A percentile compares a stretch with the other conserved stretches of the same genome.
phyloP scores from a whole-genome alignment of 495 filamentous ascomycete genomes.

The Apiosordaria backusii region DNA sequence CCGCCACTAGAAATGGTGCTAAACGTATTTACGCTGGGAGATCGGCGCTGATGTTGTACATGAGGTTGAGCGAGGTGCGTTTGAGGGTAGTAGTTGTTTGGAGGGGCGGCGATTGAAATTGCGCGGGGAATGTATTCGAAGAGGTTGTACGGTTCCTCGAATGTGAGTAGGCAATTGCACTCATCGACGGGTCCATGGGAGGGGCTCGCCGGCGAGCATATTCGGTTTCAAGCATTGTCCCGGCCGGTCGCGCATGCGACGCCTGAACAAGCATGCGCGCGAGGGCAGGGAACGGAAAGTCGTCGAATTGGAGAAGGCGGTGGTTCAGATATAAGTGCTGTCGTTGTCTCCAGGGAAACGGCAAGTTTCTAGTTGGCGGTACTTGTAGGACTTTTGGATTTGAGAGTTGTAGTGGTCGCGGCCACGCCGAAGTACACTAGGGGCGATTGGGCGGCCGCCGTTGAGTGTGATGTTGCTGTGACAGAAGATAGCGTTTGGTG shows the following conservation, averaged over 20 bases:
- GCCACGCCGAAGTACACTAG: not conserved
- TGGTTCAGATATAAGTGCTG: not conserved
- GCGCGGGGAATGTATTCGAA: constrained; percentile 51
- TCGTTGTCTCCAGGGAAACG: constrained; percentile 11
- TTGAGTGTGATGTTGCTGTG: not conserved
- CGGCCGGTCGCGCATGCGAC: constrained; percentile 20
- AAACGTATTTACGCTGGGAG: constrained; percentile 70
- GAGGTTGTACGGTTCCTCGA: constrained; percentile 58
- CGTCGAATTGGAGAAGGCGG: not conserved
- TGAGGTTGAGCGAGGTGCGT: constrained; percentile 39
- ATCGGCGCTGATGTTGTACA: constrained; percentile 54
- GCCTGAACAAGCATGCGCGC: constrained; percentile 4
- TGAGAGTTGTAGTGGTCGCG: not conserved
- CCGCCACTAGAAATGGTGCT: constrained; percentile 60
- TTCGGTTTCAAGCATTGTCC: constrained; percentile 26
- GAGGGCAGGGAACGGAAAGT: not conserved
- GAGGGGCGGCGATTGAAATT: constrained; percentile 10
- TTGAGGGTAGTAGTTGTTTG: constrained; percentile 27
- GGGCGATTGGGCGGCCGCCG: not conserved
- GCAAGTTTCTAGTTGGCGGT: not conserved
- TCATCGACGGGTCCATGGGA: constrained; percentile 36
- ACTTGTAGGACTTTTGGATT: not conserved
- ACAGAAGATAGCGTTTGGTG: too few species aligned
- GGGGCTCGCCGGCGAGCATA: constrained; percentile 30
- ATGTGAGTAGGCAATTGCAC: constrained; percentile 41